A percentile compares a stretch with the other conserved stretches of the same genome.
Conservation (phyloP, 495 filamentous ascomycete genomes). For the Neurospora sp. region DNA sequence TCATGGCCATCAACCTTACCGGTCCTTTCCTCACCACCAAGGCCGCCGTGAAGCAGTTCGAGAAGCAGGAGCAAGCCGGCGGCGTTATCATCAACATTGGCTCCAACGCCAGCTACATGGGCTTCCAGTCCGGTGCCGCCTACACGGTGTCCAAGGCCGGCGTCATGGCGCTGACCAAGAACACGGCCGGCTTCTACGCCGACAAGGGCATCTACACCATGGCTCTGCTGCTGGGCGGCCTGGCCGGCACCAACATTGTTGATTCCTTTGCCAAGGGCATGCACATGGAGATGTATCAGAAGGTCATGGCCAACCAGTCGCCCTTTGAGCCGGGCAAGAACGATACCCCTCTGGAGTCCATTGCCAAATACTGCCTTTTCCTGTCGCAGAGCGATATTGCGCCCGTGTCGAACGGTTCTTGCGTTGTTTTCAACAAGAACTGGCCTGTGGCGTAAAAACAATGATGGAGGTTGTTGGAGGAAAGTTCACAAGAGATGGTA, state of each 20-base stretch:
- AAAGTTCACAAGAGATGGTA: neutral
- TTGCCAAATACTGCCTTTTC: constrained; percentile 34
- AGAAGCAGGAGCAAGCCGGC: constrained; percentile 23
- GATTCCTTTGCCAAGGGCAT: constrained; percentile 37
- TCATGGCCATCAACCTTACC: constrained; percentile 51
- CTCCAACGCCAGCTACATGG: constrained; percentile 25
- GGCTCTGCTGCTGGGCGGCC: constrained; percentile 45
- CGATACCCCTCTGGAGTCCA: constrained; percentile 16
- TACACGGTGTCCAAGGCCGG: constrained; percentile 48
- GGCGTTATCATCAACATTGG: constrained; percentile 42
- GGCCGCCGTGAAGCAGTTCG: constrained; percentile 37
- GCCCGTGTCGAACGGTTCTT: constrained; percentile 25
- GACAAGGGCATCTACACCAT: constrained; percentile 47
- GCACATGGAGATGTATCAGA: constrained; percentile 34
- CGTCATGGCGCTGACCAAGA: constrained; percentile 51
- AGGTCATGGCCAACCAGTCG: constrained; percentile 15
- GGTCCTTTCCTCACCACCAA: constrained; percentile 46
- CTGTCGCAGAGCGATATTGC: constrained; percentile 29
- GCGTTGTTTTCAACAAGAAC: constrained; percentile 30
- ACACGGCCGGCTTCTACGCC: constrained; percentile 49
- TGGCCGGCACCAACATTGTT: constrained; percentile 46
- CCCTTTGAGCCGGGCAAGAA: constrained; percentile 12
- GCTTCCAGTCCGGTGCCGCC: constrained; percentile 35
- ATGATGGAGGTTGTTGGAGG: neutral
- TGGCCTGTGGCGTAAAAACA: constrained; percentile 23